Evolutionary conservation across 495 filamentous ascomycete species (phyloP).

Genomic region (Penicillium cataractarum): DNA sequence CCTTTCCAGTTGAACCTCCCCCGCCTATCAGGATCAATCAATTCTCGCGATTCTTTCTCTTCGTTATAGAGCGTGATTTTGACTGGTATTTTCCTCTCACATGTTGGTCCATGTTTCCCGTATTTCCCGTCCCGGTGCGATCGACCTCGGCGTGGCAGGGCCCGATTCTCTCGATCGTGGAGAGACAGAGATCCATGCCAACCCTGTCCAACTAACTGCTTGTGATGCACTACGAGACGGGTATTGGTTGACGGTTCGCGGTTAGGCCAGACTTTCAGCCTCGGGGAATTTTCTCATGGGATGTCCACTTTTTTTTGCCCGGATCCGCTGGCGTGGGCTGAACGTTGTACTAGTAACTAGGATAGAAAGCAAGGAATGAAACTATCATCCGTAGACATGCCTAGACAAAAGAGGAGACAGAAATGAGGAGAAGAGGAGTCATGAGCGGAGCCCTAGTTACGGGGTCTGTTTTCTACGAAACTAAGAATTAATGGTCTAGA

Average conservation of each 20-base stretch:
- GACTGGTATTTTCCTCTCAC: slow-evolving; percentile 11
- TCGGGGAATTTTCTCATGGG: slow-evolving; percentile 19
- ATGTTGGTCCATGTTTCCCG: slow-evolving; percentile 2
- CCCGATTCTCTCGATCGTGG: slow-evolving; percentile 8
- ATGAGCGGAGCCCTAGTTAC: not conserved
- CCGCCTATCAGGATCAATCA: not conserved
- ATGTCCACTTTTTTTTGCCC: not conserved
- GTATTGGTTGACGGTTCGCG: slow-evolving; percentile 6
- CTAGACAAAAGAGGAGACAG: not conserved
- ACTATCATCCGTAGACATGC: not conserved
- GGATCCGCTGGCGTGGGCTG: no score
- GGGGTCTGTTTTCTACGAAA: not conserved
- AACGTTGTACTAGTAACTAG: not conserved
- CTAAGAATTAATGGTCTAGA: slow-evolving; percentile 12
- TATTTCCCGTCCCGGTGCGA: slow-evolving; percentile 2
- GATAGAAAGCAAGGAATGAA: not conserved
- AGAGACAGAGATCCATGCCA: slow-evolving; percentile 17
- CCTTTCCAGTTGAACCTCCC: not conserved
- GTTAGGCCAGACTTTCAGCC: slow-evolving; percentile 5
- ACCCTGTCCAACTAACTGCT: slow-evolving; percentile 17
- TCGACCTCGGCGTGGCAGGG: slow-evolving; percentile 23
- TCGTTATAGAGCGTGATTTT: not conserved
- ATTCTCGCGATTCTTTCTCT: not conserved
- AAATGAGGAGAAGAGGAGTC: not conserved
- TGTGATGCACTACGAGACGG: slow-evolving; percentile 10